Base-by-base conservation (phyloP, 768 basidiomycete species). In the Lentinula aciculospora region DNA sequence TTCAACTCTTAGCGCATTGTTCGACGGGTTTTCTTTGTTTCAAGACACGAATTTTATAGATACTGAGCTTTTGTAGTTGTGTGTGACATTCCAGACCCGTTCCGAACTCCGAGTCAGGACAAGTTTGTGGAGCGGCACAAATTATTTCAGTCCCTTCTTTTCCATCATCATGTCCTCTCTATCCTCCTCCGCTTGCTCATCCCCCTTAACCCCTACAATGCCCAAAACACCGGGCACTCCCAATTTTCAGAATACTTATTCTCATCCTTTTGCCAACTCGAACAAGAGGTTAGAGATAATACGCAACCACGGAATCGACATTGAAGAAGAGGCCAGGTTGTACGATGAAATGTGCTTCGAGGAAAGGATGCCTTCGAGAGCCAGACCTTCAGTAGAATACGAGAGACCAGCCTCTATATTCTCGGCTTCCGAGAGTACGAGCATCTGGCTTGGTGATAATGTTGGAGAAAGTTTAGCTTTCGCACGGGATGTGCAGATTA, bases 401-500 rank as follows among this genome's bases (percentile, higher is more conserved):
- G 51, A 53, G 36, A 36, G 51, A 36, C 51, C 51, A 17, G 51
- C 51, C 17, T 87, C 85, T 0, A 69, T 88, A 19, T 83, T 85
- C 64, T 86, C 85, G 0, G 25, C 32, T 53, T 39, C 51, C 5
- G 51, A 53, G 25, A 76, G 74, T 13, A 87, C 88, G 45, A 61
- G 56, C 50, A 90, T 89, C 25, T 89, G 83, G 79, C 74, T 89
- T 7, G 81, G 76, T 0, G 86, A 89, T 60, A 82, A 82, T 58
- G 75, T 74, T 0, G 82, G 82, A 0, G 74, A 77, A 56, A 80
- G 78, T 48, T 65, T 67, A 0, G 74, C 79, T 1, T 89, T 90
- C 63, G 81, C 88, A 3, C 77, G 81, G 51, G 81, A 83, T 65
- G 86, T 89, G 3, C 74, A 74, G 49, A 84, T 89, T 19, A 74